Evolutionary conservation across 306 rosid species (phyloP), one percentile per base, ranked within the genome.

Genomic region (Trichosanthes truncata): DNA sequence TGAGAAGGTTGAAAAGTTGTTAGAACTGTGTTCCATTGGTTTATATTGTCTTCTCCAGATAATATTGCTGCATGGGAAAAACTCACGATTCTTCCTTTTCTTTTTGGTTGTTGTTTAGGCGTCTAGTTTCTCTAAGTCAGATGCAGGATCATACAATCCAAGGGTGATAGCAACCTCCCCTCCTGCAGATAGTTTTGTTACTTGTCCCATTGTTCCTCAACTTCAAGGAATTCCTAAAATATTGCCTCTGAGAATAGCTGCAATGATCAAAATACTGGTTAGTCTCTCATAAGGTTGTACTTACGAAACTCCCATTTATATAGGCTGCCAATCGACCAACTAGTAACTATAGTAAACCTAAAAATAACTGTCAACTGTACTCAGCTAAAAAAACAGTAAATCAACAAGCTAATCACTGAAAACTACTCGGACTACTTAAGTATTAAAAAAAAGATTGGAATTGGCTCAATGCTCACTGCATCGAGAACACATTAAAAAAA

Each of bases 231-330:
- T 80, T 82, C 86, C 94, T 29, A 85, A 90, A 84, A 80, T 82
- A 48, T 89, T 96, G 87, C 96, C 96, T 36, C 57, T 89, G 83
- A 91, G 98, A 85, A 89, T 88, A 66, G 93, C 91, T 88, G 89
- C 94, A 55, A 89, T 96, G 94, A 72, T 84, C 82, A 96, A 86
- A 91, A 91, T 93, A 80, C 82, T 96, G 98, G 99, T 96, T 89
- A 82, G 98, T 83, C 73, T 63, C 80, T 74, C 45, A 52, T 48
- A 51, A 17, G 46, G 26, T n/a, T 74, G 61, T 18, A 51, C 11
- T 35, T 20, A 20, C 31, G 4, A 52, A 31, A 26, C 59, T 25
- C 29, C 45, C 45, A 49, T 74, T 74, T 29, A 26, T 26, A 29
- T 35, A 74, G 23, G 25, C 43, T 74, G 15, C 9, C 78, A 49